Percentiles rank a stretch among this genome's conserved stretches.
These are phyloP conservation scores for Cotoneaster glaucophyllus DNA, from an alignment of 306 rosid species.

Conservation along the genomic window DNA sequence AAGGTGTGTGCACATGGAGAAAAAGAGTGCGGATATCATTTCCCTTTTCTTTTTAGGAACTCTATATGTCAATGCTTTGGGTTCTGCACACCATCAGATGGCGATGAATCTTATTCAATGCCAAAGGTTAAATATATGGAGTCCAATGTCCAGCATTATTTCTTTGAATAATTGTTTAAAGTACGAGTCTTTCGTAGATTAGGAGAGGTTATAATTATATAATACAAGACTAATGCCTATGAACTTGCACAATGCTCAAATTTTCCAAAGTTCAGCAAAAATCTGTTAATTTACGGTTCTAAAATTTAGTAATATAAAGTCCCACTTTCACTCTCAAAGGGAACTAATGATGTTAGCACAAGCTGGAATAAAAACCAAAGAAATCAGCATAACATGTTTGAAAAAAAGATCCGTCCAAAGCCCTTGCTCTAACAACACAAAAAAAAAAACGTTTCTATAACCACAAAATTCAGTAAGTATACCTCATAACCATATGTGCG, in stretches of 20 bases:
- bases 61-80: neutral
- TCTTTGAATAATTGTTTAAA: neutral
- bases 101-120: neutral
- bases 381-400: neutral
- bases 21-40: neutral
- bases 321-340: neutral
- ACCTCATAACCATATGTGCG: slow-evolving; percentile 95
- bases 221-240: neutral
- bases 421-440: neutral
- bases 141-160: neutral
- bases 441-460: neutral
- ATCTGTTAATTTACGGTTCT: neutral
- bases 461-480: slow-evolving; percentile 17
- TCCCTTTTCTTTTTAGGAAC: neutral
- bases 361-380: neutral
- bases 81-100: neutral
- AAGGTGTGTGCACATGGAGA: too few relatives aligned
- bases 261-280: neutral
- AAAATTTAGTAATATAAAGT: neutral
- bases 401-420: neutral
- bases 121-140: neutral
- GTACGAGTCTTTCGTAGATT: neutral
- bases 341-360: neutral
- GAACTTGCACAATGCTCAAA: neutral
- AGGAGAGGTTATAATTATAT: neutral